Evolutionary conservation across 2,329 filamentous ascomycete genomes (phyloP).

Genomic region (Alternaria ventricosa): DNA sequence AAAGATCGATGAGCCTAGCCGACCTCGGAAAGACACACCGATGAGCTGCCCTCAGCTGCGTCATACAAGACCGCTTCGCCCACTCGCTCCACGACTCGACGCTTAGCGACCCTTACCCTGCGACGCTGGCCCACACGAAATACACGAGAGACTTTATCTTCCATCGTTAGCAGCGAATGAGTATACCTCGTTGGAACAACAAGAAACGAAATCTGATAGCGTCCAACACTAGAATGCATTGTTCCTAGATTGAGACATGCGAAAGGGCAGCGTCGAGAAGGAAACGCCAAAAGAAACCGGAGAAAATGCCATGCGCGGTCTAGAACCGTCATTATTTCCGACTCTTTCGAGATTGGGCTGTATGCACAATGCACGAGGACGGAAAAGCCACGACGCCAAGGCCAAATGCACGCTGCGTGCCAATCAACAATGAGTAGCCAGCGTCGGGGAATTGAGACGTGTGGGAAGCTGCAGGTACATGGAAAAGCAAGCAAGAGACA

Average conservation of each 20-base stretch:
- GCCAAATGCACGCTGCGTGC: constrained; percentile 11
- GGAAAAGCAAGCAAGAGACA: constrained; percentile 9
- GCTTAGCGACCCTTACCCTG: neutral
- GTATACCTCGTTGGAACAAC: neutral
- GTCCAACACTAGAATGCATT: neutral
- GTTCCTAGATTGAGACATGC: neutral
- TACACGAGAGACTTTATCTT: neutral
- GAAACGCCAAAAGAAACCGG: neutral
- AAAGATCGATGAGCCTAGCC: neutral
- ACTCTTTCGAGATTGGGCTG: constrained; percentile 15
- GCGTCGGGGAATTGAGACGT: constrained; percentile 8
- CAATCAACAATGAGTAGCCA: constrained; percentile 14
- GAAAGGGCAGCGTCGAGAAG: neutral
- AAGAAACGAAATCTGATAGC: neutral
- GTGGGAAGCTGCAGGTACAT: constrained; percentile 9
- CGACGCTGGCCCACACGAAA: neutral
- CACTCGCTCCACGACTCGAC: neutral
- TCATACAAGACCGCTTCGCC: constrained; percentile 1
- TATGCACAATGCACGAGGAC: constrained; percentile 14
- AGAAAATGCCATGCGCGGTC: constrained; percentile 4
- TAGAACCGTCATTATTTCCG: constrained; percentile 7
- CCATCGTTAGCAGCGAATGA: constrained; percentile 3
- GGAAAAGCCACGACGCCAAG: constrained; percentile 19
- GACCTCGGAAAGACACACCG: neutral
- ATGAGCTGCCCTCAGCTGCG: neutral